Conservation (phyloP, 768 basidiomycete species). For the Boletus subcaerulescens region DNA sequence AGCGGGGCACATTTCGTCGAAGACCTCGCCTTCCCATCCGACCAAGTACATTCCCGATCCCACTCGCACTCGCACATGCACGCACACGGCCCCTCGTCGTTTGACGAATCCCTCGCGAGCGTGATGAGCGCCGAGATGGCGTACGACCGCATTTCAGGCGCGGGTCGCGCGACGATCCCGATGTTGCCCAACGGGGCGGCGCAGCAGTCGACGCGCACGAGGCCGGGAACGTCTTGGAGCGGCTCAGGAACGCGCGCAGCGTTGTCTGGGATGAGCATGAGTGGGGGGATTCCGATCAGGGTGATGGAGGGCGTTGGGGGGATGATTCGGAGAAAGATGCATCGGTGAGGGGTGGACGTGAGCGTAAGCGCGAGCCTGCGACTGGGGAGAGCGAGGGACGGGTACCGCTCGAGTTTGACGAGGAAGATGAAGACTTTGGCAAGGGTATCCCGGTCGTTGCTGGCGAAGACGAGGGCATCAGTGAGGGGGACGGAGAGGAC, state of each 20-base stretch:
- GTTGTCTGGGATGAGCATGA: constrained; percentile 18
- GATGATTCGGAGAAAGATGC: constrained; percentile 51
- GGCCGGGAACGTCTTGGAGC: constrained; percentile 13
- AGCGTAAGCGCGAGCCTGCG: background rate
- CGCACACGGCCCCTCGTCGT: constrained; percentile 41
- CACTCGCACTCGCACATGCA: constrained; percentile 32
- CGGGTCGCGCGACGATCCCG: constrained; percentile 49
- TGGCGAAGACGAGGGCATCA: background rate
- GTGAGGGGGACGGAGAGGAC: constrained; percentile 15
- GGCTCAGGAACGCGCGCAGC: constrained; percentile 12
- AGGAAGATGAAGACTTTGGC: constrained; percentile 65
- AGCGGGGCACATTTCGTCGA: constrained; percentile 23
- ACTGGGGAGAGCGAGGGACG: constrained; percentile 3
- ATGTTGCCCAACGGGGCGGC: constrained; percentile 75
- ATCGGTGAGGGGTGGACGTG: constrained; percentile 11
- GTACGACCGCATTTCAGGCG: constrained; percentile 36
- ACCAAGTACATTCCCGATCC: constrained; percentile 1
- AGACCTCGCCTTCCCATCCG: constrained; percentile 12
- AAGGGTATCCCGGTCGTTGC: background rate
- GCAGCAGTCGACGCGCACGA: constrained; percentile 7
- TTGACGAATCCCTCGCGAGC: constrained; percentile 76
- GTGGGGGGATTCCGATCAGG: constrained; percentile 48
- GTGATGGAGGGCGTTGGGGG: constrained; percentile 60
- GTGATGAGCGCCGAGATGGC: constrained; percentile 67
- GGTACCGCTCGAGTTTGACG: constrained; percentile 55